Evolutionary conservation across 1,139 yeast genomes (phyloP), one percentile per base, ranked within the genome.

Genomic region (Blastobotrys buckinghamii): DNA sequence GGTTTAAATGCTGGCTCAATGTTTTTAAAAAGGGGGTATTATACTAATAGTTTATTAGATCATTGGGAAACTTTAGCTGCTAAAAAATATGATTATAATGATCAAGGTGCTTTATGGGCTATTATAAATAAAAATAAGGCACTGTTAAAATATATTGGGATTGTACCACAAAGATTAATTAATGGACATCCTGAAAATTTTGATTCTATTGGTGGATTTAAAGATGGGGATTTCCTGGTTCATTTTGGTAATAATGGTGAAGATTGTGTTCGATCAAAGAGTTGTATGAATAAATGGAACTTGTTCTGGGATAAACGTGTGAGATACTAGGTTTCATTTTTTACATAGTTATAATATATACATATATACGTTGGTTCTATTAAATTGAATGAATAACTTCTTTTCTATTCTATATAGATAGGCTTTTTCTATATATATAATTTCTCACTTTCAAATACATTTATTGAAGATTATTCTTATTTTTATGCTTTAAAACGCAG

Each of bases 1-100:
- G 67, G 68, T 7, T 45, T 69, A 33, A 68, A 67, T 44, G 63
- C 71, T 1, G 72, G 72, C 9, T 65, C 70, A 2, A 58, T 69
- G 43, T 58, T 68, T 47, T 36, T 68, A 33, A 52, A 64, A 16
- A 57, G 63, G n/a, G 53, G 61, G 13, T 50, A 41, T 13, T 45
- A 36, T 16, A 45, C 42, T 6, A 30, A 39, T 26, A 33, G 9
- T n/a, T 24, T 45, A 29, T 34, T 39, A 29, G 24, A 45, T 10
- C 17, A 16, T 4, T 39, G 48, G 48, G 44, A 45, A 26, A 55
- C 54, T 33, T 52, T 34, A 20, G 29, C 20, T 12, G n/a, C 22
- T 6, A 19, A 39, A 6, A 27, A 34, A 1, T 32, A 12, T 20
- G 13, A 19, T 6, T 40, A 35, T n/a, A 20, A 35, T 12, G 48